phyloP scores from a whole-genome alignment of 352 stramenopile species.

The Achlya hypogyna region DNA sequence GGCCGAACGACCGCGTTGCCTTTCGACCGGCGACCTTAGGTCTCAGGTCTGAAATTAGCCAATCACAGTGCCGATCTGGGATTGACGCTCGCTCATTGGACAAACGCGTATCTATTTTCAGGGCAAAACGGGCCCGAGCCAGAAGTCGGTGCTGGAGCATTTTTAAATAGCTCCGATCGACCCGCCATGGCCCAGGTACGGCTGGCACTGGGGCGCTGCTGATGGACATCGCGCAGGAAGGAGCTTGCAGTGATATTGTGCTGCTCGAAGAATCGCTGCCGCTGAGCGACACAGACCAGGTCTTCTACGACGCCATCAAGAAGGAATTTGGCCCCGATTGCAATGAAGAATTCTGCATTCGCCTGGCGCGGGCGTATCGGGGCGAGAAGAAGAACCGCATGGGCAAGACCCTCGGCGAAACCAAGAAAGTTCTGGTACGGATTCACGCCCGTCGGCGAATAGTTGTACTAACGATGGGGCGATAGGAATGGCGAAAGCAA shows the following conservation, averaged over 20 bases:
- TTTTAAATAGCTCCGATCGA: neutral
- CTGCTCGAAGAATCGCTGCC: constrained; percentile 37
- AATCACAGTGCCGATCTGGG: neutral
- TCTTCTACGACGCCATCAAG: constrained; percentile 49
- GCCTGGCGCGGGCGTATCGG: constrained; percentile 47
- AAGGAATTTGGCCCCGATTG: constrained; percentile 38
- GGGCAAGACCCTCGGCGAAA: constrained; percentile 49
- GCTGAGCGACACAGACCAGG: constrained; percentile 41
- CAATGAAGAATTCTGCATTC: constrained; percentile 56
- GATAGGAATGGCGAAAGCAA: constrained; percentile 34
- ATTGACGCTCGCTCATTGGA: neutral
- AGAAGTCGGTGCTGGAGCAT: neutral
- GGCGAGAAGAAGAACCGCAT: constrained; percentile 58
- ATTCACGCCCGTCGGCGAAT: neutral
- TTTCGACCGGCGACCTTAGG: too few relatives aligned
- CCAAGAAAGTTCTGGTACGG: constrained; percentile 41
- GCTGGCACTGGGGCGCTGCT: neutral
- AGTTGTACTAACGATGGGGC: neutral
- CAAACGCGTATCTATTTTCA: neutral
- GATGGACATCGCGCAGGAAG: neutral
- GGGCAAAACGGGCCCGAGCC: neutral
- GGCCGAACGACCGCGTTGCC: too few relatives aligned
- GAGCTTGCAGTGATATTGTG: neutral
- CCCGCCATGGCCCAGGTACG: neutral
- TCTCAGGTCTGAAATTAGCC: neutral